Evolutionary conservation across 495 filamentous ascomycete species (phyloP).

Genomic region (Cercophora samala): DNA sequence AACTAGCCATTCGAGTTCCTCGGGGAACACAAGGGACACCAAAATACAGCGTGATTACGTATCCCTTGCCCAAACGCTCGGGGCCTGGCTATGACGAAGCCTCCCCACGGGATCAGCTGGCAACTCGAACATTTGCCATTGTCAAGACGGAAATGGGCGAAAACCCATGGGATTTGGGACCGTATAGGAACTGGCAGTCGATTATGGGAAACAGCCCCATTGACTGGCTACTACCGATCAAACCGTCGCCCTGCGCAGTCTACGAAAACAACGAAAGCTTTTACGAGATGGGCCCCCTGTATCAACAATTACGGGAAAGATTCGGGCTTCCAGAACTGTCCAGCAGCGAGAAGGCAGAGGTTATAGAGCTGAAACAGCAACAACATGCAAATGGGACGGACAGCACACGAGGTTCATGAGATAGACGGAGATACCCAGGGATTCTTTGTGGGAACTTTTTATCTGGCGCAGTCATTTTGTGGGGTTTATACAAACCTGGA

Average conservation of each 20-base stretch:
- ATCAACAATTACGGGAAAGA: conserved; percentile 36
- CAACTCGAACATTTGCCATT: conserved; percentile 68
- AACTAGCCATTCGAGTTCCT: conserved; percentile 72
- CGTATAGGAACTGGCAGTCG: conserved; percentile 64
- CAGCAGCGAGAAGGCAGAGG: conserved; percentile 10
- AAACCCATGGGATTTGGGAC: conserved; percentile 74
- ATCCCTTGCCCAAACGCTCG: conserved; percentile 36
- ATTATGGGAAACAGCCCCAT: conserved; percentile 66
- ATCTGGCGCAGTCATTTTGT: conserved; percentile 1
- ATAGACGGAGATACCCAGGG: conserved; percentile 19
- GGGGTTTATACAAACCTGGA: not conserved
- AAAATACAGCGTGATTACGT: conserved; percentile 40
- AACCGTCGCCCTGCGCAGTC: conserved; percentile 57
- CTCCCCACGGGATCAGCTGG: conserved; percentile 39
- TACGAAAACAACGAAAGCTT: conserved; percentile 49
- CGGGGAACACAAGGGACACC: conserved; percentile 42
- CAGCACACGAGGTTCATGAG: conserved; percentile 13
- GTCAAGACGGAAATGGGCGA: conserved; percentile 68
- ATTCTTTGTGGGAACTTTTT: not conserved
- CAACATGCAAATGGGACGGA: conserved; percentile 1
- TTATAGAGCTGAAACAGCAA: conserved; percentile 13
- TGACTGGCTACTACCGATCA: conserved; percentile 75
- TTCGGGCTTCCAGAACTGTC: conserved; percentile 36
- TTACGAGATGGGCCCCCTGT: conserved; percentile 45
- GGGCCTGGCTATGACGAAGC: conserved; percentile 1